Percentiles rank a stretch among this genome's conserved stretches.
Evolutionary conservation across 1,284 basidiomycete species (phyloP).

Genomic region (Heterobasidion parviporum): DNA sequence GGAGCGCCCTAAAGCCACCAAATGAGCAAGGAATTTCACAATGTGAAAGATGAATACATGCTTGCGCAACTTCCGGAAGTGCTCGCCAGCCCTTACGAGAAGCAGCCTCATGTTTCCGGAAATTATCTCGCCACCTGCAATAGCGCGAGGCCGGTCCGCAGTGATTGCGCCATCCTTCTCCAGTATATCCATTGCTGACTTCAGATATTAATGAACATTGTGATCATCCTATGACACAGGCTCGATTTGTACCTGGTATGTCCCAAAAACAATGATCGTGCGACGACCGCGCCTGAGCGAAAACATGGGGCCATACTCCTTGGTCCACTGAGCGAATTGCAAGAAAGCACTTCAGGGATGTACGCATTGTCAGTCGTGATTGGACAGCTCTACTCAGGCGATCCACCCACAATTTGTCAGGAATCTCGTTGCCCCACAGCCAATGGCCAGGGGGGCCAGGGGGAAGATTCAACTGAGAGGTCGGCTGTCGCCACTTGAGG

Average conservation of each 20-base stretch:
- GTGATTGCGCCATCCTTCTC: constrained; percentile 22
- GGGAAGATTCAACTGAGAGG: neutral
- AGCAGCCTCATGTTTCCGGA: constrained; percentile 18
- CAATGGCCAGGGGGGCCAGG: constrained; percentile 9
- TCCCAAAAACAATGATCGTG: constrained; percentile 24
- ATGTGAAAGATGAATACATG: constrained; percentile 3
- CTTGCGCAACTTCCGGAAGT: constrained; percentile 17
- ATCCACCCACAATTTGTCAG: constrained; percentile 1
- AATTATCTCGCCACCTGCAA: constrained; percentile 17
- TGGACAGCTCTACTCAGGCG: neutral
- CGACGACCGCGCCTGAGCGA: constrained; percentile 22
- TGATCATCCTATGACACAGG: neutral
- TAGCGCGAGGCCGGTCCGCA: constrained; percentile 16
- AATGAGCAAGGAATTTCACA: neutral
- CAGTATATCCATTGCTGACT: constrained; percentile 22
- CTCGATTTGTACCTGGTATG: constrained; percentile 20
- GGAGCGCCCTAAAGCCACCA: constrained; percentile 30
- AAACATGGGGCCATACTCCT: constrained; percentile 28
- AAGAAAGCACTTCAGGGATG: constrained; percentile 1
- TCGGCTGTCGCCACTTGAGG: too few relatives aligned
- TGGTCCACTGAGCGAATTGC: constrained; percentile 24
- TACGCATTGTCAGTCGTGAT: neutral
- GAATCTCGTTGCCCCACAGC: constrained; percentile 6
- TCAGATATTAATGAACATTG: neutral
- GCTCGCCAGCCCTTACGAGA: constrained; percentile 13